Percentiles rank a stretch among this genome's conserved stretches.
phyloP scores from a whole-genome alignment of 164 flowering plant genomes.

The Aristolochia californica region DNA sequence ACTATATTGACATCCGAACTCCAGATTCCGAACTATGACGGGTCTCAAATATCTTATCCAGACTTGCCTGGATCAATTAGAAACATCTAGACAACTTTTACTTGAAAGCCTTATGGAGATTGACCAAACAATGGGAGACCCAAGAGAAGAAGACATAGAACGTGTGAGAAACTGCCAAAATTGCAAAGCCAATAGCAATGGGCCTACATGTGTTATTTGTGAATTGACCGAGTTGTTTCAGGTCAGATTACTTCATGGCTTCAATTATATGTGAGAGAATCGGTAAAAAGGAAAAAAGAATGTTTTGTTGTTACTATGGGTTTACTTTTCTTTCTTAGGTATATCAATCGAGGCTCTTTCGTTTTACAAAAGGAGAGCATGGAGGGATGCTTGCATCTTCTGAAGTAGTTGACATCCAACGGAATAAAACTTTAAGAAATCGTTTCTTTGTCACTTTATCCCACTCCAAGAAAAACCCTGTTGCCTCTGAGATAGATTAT shows the following conservation, averaged over 20 bases:
- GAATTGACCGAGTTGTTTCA: constrained; percentile 75
- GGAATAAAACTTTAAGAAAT: constrained; percentile 55
- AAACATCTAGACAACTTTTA: constrained; percentile 50
- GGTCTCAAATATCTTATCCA: constrained; percentile 65
- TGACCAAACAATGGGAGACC: constrained; percentile 78
- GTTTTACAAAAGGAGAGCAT: constrained; percentile 37
- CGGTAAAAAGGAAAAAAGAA: no score
- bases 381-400: constrained; percentile 60
- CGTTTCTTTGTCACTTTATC: constrained; percentile 50
- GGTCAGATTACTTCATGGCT: constrained; percentile 31
- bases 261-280: no score
- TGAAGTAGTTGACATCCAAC: constrained; percentile 66
- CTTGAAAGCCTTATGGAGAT: constrained; percentile 62
- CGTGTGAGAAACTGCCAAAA: constrained; percentile 65
- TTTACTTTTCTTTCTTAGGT: constrained; percentile 27
- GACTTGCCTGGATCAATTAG: constrained; percentile 60
- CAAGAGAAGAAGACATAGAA: constrained; percentile 67
- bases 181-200: constrained; percentile 53
- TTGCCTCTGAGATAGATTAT: constrained; percentile 17
- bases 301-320: neutral
- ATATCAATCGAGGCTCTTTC: constrained; percentile 82
- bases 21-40: constrained; percentile 61
- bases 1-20: neutral
- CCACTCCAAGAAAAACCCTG: constrained; percentile 23
- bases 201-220: constrained; percentile 67